A percentile compares a stretch with the other conserved stretches of the same genome.
Evolutionary conservation across 495 filamentous ascomycete species (phyloP).

Genomic region (Hyaloscypha hepaticicola): DNA sequence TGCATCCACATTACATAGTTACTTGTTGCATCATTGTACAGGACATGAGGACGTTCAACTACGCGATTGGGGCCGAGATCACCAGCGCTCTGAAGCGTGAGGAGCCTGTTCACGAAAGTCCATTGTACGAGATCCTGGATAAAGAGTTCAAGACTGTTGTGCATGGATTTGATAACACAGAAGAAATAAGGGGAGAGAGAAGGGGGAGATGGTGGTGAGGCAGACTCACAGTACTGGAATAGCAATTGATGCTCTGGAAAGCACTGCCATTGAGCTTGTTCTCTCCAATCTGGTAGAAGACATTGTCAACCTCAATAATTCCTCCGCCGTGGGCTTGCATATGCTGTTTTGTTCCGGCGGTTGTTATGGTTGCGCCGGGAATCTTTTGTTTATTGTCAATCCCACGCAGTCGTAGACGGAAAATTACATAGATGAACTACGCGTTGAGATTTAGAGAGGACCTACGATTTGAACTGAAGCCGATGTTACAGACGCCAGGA

Average conservation of each 20-base stretch:
- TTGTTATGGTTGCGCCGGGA: slow-evolving; percentile 52
- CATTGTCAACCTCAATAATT: slow-evolving; percentile 36
- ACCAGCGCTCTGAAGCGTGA: slow-evolving; percentile 48
- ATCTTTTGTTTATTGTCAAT: slow-evolving; percentile 28
- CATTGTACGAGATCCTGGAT: slow-evolving; percentile 59
- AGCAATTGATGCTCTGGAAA: slow-evolving; percentile 62
- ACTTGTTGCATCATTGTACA: slow-evolving; percentile 46
- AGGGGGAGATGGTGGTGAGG: neutral
- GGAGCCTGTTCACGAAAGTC: slow-evolving; percentile 55
- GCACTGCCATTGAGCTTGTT: slow-evolving; percentile 58
- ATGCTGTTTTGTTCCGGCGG: slow-evolving; percentile 46
- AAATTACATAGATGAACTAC: too few species aligned
- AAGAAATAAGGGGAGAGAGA: neutral
- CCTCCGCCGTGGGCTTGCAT: slow-evolving; percentile 59
- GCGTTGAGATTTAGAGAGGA: neutral
- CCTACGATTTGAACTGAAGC: neutral
- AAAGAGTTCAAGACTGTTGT: slow-evolving; percentile 20
- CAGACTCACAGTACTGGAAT: slow-evolving; percentile 33
- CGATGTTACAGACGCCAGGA: neutral
- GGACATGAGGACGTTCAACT: slow-evolving; percentile 65
- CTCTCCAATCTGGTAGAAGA: slow-evolving; percentile 65
- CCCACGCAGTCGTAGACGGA: neutral
- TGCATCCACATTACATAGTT: slow-evolving; percentile 63
- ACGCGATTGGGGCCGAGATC: slow-evolving; percentile 62
- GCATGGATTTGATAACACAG: slow-evolving; percentile 37